Conservation (phyloP, 108 stramenopile species). For the Stephanodiscus minutulus region DNA sequence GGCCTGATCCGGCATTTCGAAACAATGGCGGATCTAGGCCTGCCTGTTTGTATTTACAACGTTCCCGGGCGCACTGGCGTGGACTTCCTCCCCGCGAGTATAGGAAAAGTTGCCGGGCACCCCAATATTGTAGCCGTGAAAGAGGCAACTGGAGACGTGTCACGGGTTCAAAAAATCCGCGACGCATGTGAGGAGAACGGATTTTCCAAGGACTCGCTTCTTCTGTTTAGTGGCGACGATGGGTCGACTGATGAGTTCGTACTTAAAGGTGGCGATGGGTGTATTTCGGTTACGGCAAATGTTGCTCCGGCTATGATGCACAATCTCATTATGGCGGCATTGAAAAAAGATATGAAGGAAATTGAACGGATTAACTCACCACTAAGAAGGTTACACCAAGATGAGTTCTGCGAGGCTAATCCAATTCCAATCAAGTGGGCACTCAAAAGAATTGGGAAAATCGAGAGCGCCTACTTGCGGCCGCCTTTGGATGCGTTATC, state of each 20-base stretch:
- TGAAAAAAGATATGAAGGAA: slow-evolving; percentile 37
- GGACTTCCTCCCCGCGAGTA: slow-evolving; percentile 58
- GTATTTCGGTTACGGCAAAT: slow-evolving; percentile 75
- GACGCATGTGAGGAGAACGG: slow-evolving; percentile 41
- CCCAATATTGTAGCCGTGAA: slow-evolving; percentile 74
- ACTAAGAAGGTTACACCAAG: slow-evolving; percentile 54
- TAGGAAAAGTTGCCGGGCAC: slow-evolving; percentile 53
- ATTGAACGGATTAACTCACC: slow-evolving; percentile 60
- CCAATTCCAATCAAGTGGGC: slow-evolving; percentile 73
- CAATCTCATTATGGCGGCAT: slow-evolving; percentile 56
- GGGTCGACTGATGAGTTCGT: slow-evolving; percentile 66
- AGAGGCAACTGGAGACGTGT: slow-evolving; percentile 69
- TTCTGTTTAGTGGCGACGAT: slow-evolving; percentile 79
- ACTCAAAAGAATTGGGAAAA: slow-evolving; percentile 50
- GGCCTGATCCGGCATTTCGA: slow-evolving; percentile 69
- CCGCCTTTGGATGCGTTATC: slow-evolving; percentile 52
- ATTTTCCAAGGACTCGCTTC: slow-evolving; percentile 37
- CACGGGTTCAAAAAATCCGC: slow-evolving; percentile 55
- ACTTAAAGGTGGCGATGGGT: slow-evolving; percentile 68
- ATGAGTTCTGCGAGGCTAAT: slow-evolving; percentile 71
- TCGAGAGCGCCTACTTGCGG: slow-evolving; percentile 43
- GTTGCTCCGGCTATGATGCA: slow-evolving; percentile 64
- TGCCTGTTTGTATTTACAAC: slow-evolving; percentile 85
- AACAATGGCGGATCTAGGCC: slow-evolving; percentile 61
- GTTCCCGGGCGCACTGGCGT: slow-evolving; percentile 68